phyloP scores from a whole-genome alignment of 2,329 filamentous ascomycete genomes.

The Fusarium tanahbumbuense region DNA sequence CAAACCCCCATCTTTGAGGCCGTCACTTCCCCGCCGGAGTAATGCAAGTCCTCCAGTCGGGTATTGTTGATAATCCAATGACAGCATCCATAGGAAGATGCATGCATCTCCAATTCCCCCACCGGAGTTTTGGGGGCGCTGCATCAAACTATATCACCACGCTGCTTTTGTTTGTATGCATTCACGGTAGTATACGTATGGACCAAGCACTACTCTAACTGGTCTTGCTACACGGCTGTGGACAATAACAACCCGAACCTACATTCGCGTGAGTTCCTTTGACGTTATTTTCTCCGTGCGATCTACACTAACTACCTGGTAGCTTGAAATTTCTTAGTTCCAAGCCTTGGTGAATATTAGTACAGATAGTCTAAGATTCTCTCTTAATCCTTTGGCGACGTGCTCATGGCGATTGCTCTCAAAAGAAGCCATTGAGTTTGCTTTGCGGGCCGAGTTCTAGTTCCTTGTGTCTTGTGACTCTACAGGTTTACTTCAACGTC shows the following conservation, averaged over 20 bases:
- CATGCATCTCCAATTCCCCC: conserved; percentile 7
- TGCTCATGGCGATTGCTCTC: background rate
- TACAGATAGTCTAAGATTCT: background rate
- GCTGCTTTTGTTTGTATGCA: background rate
- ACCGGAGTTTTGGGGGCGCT: background rate
- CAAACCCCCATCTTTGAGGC: conserved; percentile 4
- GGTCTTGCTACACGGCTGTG: background rate
- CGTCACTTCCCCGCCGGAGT: conserved; percentile 24
- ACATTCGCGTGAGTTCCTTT: background rate
- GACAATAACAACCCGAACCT: no score
- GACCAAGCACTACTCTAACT: background rate
- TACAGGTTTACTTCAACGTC: background rate
- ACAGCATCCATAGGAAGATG: background rate
- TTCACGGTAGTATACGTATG: background rate
- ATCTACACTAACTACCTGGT: background rate
- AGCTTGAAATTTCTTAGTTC: background rate
- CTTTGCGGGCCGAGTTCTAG: background rate
- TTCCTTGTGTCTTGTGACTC: background rate
- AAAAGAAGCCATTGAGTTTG: background rate
- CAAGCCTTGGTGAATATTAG: background rate
- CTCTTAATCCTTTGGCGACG: background rate
- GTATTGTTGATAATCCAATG: conserved; percentile 13
- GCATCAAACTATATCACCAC: background rate
- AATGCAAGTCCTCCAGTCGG: conserved; percentile 15
- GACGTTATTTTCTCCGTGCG: background rate